Base-by-base conservation (phyloP, 768 basidiomycete genomes). In the Rubroboletus pulcherrimus region DNA sequence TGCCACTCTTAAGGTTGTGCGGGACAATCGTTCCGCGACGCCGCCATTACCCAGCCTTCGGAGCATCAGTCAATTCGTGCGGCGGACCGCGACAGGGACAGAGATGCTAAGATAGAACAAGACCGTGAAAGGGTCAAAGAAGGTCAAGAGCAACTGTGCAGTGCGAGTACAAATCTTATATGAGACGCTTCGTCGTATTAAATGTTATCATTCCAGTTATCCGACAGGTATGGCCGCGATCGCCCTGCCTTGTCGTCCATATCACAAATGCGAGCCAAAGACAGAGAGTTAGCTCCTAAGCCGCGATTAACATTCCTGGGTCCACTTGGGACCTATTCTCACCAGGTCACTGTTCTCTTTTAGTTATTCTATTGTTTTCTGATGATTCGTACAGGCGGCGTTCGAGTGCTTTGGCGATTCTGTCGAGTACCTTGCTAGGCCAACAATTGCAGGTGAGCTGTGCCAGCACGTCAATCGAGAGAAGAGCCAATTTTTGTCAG, bases 161-260 rank as follows among this genome's bases (percentile, higher is more conserved):
- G 85, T 74, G 91, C 87, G 17, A 62, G 53, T 69, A 31, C 21
- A 47, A 8, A 50, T 57, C 37, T 38, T 33, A 43, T 33, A 15
- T 12, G 26, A 49, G 5, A 12, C 21, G 6, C 33, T 51, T 56
- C 33, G 39, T 49, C 24, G 6, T 14, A 29, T 55, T 57, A 26
- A 62, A 42, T 12, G 51, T 39, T 47, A 54, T n/a, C 39, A 42
- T 43, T 45, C 12, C 57, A 93, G 91, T 78, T 93, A 19, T 91
- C 91, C n/a, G 91, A 93, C 71, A 91, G 89, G 71, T 93, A 86
- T 63, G 91, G 91, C 74, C 86, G 90, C 42, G 47, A 89, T 67
- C 84, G 87, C 44, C 78, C 88, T 49, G 80, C 80, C 46, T 73
- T 83, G 50, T 66, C 69, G 15, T 61, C 81, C 81, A 59, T 77